phyloP scores from a whole-genome alignment of 331 rosid species.

The Quercus phellos region DNA sequence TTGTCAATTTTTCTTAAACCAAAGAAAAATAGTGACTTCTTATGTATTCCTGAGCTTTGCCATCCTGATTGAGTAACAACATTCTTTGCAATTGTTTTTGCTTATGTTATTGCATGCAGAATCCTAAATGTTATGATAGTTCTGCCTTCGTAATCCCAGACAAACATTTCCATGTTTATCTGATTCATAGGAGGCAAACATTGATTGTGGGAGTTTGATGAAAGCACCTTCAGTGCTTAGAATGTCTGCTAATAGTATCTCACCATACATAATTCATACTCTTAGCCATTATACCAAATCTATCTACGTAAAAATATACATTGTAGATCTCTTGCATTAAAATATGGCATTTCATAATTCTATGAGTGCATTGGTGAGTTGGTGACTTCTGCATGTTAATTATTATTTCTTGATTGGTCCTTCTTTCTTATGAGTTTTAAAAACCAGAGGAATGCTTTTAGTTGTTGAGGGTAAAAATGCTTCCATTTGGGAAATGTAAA shows the following conservation, averaged over 20 bases:
- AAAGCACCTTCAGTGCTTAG: conserved; percentile 32
- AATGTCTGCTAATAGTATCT: conserved; percentile 36
- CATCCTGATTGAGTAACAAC: not conserved
- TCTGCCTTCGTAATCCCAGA: conserved; percentile 39
- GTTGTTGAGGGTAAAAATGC: not conserved
- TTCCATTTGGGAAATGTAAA: not conserved
- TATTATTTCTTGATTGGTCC: not conserved
- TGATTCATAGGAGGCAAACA: conserved; percentile 47
- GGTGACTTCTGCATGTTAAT: not conserved
- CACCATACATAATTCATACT: conserved; percentile 1
- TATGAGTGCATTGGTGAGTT: not conserved
- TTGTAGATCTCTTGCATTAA: not conserved
- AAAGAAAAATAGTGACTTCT: not conserved
- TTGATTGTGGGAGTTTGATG: conserved; percentile 28
- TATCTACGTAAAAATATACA: not conserved
- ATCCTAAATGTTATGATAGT: not conserved
- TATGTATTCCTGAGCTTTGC: not conserved
- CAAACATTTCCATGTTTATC: conserved; percentile 21
- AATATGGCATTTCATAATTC: not conserved
- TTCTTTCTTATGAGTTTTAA: not conserved
- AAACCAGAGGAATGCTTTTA: not conserved
- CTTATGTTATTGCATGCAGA: not conserved
- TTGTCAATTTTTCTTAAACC: not conserved
- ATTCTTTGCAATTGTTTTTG: not conserved
- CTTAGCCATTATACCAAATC: not conserved